Evolutionary conservation across 768 basidiomycete species (phyloP).

Genomic region (Candolleomyces aberdarensis): DNA sequence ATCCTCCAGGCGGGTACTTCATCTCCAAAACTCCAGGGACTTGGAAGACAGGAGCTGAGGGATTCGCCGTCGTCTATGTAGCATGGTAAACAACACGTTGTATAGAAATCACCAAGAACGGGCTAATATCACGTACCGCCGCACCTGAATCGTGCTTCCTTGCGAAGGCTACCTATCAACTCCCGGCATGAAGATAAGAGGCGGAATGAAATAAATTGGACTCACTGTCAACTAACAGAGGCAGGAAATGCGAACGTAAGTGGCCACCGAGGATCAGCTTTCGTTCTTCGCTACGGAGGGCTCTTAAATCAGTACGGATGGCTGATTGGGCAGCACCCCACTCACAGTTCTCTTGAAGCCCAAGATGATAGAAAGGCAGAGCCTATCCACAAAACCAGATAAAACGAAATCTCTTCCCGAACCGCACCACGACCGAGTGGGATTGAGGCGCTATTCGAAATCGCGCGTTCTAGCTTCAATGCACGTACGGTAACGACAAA

Average conservation of each 20-base stretch:
- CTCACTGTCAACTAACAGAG: constrained; percentile 35
- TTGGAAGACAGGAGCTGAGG: constrained; percentile 7
- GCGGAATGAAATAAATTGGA: neutral
- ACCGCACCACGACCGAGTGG: neutral
- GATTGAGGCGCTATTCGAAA: neutral
- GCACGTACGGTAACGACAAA: neutral
- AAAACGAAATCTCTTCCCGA: constrained; percentile 2
- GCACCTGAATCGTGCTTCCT: neutral
- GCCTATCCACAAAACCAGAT: constrained; percentile 24
- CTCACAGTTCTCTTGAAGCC: constrained; percentile 7
- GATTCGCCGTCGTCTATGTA: too few species aligned
- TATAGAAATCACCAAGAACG: neutral
- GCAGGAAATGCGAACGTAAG: constrained; percentile 37
- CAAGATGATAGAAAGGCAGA: constrained; percentile 21
- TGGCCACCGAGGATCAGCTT: constrained; percentile 22
- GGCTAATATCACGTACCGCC: neutral
- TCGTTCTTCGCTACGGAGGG: constrained; percentile 12
- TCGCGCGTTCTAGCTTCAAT: neutral
- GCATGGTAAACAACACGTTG: neutral
- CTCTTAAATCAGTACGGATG: neutral
- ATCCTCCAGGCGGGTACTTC: constrained; percentile 33
- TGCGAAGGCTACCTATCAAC: neutral
- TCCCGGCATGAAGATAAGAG: neutral
- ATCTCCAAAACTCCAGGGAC: constrained; percentile 25
- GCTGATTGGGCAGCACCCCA: constrained; percentile 8